Conservation (phyloP, 2,329 filamentous ascomycete species). For the Microdochium paspali region DNA sequence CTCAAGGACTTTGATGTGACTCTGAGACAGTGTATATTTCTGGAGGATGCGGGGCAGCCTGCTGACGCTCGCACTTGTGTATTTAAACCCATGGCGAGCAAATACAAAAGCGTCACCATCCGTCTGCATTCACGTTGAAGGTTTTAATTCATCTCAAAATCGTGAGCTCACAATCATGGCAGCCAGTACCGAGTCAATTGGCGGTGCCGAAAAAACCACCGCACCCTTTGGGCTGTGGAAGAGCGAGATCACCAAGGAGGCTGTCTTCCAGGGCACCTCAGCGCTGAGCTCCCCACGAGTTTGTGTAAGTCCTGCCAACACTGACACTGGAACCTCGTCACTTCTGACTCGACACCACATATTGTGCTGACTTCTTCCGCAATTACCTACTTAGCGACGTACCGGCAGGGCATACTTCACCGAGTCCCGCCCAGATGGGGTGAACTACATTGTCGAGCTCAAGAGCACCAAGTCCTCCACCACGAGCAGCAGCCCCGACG, state of each 20-base stretch:
- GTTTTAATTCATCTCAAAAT: background rate
- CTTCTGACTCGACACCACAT: no score
- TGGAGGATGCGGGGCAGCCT: no score
- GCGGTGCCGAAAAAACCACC: background rate
- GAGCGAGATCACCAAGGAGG: background rate
- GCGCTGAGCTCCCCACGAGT: background rate
- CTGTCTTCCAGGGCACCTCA: background rate
- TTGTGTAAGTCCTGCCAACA: background rate
- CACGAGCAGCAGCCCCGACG: background rate
- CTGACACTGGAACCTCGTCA: background rate
- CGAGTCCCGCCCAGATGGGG: constrained; percentile 28
- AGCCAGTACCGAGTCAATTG: background rate
- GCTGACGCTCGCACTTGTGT: no score
- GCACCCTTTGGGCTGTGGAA: background rate
- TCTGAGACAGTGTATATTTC: no score
- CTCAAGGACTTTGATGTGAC: no score
- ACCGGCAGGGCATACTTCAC: constrained; percentile 25
- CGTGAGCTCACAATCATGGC: background rate
- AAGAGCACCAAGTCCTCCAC: constrained; percentile 10
- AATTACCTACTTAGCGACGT: background rate
- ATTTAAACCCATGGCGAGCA: no score
- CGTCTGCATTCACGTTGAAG: no score
- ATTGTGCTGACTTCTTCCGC: background rate
- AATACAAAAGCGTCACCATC: no score
- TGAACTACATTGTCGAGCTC: constrained; percentile 33